Conservation (phyloP, 164 flowering plant genomes). For the Stephania japonica region DNA sequence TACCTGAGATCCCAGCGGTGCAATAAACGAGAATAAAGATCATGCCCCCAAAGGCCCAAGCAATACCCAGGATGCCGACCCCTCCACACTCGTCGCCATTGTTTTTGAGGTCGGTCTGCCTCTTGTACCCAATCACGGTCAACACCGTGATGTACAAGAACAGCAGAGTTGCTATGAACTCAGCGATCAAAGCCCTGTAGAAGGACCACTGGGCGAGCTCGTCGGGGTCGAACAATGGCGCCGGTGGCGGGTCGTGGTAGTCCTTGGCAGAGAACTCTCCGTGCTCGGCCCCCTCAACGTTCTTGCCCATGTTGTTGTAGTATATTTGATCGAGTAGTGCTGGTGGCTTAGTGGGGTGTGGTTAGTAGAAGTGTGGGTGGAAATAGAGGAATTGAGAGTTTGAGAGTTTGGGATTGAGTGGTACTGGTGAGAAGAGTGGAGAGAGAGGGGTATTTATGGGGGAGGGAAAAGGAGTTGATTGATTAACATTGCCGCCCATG, state of each 20-base stretch:
- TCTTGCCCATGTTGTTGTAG: slow-evolving; percentile 35
- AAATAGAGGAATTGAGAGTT: not conserved
- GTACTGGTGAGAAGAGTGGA: not conserved
- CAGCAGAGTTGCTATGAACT: slow-evolving; percentile 58
- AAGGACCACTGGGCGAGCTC: slow-evolving; percentile 54
- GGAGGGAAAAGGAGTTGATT: not conserved
- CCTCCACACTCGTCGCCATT: slow-evolving; percentile 39
- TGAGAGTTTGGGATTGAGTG: not conserved
- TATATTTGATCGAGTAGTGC: not conserved
- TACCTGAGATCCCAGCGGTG: slow-evolving; percentile 70
- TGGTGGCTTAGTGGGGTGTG: not conserved
- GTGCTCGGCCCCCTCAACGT: slow-evolving; percentile 30
- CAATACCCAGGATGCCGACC: slow-evolving; percentile 64
- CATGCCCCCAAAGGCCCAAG: slow-evolving; percentile 79
- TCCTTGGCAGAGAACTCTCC: slow-evolving; percentile 37
- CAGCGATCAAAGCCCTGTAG: slow-evolving; percentile 62
- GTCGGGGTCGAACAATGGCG: slow-evolving; percentile 37
- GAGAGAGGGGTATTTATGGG: slow-evolving; percentile 1
- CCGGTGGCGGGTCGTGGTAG: slow-evolving; percentile 69
- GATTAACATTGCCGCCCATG: not conserved
- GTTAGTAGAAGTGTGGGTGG: not conserved
- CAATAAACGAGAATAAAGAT: slow-evolving; percentile 67
- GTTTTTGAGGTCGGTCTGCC: slow-evolving; percentile 23
- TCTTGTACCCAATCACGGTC: slow-evolving; percentile 59
- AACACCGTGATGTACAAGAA: slow-evolving; percentile 54